A percentile compares a stretch with the other conserved stretches of the same genome.
phyloP scores from a whole-genome alignment of 495 filamentous ascomycete species.

The Penicillium psychrofluorescens region DNA sequence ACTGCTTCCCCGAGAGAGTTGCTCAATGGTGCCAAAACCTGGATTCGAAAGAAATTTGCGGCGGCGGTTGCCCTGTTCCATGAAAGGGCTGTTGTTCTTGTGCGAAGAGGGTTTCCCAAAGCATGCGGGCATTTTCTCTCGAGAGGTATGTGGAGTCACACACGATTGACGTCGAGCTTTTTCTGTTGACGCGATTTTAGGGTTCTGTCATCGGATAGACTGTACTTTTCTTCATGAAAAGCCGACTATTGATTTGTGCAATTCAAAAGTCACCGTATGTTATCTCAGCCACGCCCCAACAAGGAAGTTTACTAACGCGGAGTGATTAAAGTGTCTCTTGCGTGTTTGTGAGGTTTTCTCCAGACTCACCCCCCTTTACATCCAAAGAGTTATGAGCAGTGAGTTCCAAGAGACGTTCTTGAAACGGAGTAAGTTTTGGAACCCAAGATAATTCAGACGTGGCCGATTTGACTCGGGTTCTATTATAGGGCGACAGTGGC shows the following conservation, averaged over 20 bases:
- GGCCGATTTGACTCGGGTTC: neutral
- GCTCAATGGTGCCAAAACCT: neutral
- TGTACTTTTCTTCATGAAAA: slow-evolving; percentile 1
- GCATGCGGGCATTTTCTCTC: neutral
- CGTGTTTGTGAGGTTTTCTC: slow-evolving; percentile 6
- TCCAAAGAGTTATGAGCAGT: neutral
- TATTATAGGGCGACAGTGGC: slow-evolving; percentile 11
- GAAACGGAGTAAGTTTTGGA: slow-evolving; percentile 2
- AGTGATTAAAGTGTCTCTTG: neutral
- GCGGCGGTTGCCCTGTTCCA: neutral
- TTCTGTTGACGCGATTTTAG: too few species aligned
- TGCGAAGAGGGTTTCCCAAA: neutral
- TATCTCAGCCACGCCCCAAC: neutral
- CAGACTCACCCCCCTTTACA: slow-evolving; percentile 6
- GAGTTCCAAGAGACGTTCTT: neutral
- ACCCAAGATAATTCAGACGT: neutral
- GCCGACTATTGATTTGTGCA: neutral
- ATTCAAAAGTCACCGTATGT: neutral
- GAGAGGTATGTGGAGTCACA: neutral
- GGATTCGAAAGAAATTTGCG: slow-evolving; percentile 1
- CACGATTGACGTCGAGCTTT: neutral
- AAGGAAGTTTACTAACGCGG: too few species aligned
- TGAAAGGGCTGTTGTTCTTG: neutral
- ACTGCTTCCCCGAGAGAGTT: neutral
- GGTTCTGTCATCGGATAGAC: neutral